Base-by-base conservation (phyloP, 768 basidiomycete species). In the Terana coerulea region DNA sequence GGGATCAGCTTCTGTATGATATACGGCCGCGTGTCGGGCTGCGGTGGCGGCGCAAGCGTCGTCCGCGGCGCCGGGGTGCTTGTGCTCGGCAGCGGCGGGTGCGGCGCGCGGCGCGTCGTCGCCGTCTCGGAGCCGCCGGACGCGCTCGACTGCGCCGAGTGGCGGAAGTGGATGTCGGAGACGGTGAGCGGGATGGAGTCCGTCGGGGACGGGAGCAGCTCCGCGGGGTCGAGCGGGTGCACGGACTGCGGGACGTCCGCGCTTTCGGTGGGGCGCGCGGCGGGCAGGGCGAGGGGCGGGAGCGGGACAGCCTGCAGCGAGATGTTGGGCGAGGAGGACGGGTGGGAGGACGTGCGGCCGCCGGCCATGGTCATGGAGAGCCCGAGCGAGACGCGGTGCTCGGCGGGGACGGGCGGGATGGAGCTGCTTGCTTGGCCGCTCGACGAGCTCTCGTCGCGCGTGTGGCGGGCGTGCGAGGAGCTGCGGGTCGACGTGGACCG, bases 161-260 rank as follows among this genome's bases (percentile, higher is more conserved):
- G 64, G 33, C 69, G 63, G 64, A 70, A 70, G 57, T 69, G 65
- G 44, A 70, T 69, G 51, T 70, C 69, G 10, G 67, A 68, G 34
- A 70, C 63, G 19, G 67, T 66, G 45, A 65, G 52, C 0, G 69
- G 67, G 44, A 70, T 56, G 26, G 67, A 69, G 31, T 70, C 69
- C 1, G 69, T 68, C 17, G 69, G 69, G 3, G 69, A 70, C 10
- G 60, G 61, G 12, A 62, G 61, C 10, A 45, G 39, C 29, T 58
- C 54, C 22, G 55, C 19, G 60, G 59, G 25, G 60, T 60, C 42
- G 56, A 61, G 1, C 49, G 53, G 53, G 28, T 56, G 26, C 35
- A 43, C 45, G 47, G 52, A 21, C 54, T 55, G 17, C 45, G 54
- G 51, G 44, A 49, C 29, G 46, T 53, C 15, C 33, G 37, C 45